Conservation (phyloP, 306 rosid genomes). For the Quercus berberidifolia region DNA sequence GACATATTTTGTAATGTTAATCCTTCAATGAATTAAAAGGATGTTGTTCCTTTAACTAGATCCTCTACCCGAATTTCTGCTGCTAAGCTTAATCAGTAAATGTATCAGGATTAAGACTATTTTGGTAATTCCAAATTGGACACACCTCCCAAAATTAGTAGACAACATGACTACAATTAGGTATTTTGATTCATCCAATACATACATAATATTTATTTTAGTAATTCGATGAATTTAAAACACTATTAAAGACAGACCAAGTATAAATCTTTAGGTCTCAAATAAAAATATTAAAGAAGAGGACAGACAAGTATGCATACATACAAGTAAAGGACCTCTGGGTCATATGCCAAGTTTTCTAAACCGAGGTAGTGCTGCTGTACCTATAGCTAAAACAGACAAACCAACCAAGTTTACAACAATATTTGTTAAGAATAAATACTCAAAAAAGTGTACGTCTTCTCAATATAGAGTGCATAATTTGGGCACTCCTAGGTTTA, state of each 20-base stretch:
- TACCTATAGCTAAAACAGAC: constrained; percentile 16
- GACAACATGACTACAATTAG: constrained; percentile 66
- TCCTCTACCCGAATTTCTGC: constrained; percentile 43
- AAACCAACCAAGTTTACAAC: constrained; percentile 22
- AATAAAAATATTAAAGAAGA: constrained; percentile 3
- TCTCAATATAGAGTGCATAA: background rate
- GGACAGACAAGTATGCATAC: constrained; percentile 28
- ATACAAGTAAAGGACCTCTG: constrained; percentile 36
- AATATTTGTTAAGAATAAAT: background rate
- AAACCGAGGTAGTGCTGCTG: constrained; percentile 42
- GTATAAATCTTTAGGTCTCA: constrained; percentile 22
- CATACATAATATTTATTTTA: constrained; percentile 43
- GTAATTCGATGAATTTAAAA: constrained; percentile 49
- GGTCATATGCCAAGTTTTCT: constrained; percentile 40
- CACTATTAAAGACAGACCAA: constrained; percentile 22
- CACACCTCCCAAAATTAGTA: constrained; percentile 54
- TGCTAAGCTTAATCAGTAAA: constrained; percentile 26
- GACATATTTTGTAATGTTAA: background rate
- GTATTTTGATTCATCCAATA: constrained; percentile 64
- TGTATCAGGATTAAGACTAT: constrained; percentile 27
- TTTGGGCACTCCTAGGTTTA: background rate
- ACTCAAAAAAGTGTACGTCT: background rate
- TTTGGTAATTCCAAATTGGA: constrained; percentile 40
- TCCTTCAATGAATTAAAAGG: background rate
- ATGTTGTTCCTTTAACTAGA: background rate